phyloP scores from a whole-genome alignment of 2,329 filamentous ascomycete genomes.

The Paraphoma chrysanthemicola region DNA sequence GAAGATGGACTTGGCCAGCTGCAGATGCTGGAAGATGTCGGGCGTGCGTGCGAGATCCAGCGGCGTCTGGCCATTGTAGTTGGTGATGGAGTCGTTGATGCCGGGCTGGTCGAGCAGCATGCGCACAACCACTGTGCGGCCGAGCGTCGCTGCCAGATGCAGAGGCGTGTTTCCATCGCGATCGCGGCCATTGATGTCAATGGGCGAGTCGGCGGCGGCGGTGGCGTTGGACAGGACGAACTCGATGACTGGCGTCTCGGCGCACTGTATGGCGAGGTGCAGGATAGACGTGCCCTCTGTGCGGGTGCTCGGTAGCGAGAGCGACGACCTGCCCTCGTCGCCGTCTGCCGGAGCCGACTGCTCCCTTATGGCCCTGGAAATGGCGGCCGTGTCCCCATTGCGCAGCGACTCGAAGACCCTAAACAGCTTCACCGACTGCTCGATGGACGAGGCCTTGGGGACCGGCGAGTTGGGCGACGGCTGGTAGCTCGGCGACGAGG shows the following conservation, averaged over 20 bases:
- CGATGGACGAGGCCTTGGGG: constrained; percentile 63
- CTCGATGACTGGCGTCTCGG: constrained; percentile 89
- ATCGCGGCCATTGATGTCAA: constrained; percentile 90
- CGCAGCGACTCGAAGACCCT: constrained; percentile 91
- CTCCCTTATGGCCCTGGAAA: constrained; percentile 83
- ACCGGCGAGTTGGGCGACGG: constrained; percentile 35
- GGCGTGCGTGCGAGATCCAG: constrained; percentile 89
- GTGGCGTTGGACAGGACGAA: constrained; percentile 78
- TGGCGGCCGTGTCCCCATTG: constrained; percentile 87
- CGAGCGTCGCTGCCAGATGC: constrained; percentile 84
- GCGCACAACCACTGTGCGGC: constrained; percentile 79
- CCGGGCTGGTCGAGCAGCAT: constrained; percentile 81
- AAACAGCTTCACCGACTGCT: constrained; percentile 94
- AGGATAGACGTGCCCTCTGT: constrained; percentile 88
- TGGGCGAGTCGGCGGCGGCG: constrained; percentile 60
- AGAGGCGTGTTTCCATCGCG: constrained; percentile 93
- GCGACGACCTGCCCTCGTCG: constrained; percentile 62
- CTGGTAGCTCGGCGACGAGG: constrained; percentile 24
- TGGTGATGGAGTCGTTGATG: constrained; percentile 88
- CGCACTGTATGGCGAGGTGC: constrained; percentile 94
- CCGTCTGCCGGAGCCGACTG: constrained; percentile 53
- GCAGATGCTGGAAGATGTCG: constrained; percentile 94
- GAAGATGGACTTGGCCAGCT: constrained; percentile 87
- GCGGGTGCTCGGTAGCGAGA: constrained; percentile 47
- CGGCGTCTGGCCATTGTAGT: constrained; percentile 82